phyloP scores from a whole-genome alignment of 495 filamentous ascomycete species.

The Collariella sp. region DNA sequence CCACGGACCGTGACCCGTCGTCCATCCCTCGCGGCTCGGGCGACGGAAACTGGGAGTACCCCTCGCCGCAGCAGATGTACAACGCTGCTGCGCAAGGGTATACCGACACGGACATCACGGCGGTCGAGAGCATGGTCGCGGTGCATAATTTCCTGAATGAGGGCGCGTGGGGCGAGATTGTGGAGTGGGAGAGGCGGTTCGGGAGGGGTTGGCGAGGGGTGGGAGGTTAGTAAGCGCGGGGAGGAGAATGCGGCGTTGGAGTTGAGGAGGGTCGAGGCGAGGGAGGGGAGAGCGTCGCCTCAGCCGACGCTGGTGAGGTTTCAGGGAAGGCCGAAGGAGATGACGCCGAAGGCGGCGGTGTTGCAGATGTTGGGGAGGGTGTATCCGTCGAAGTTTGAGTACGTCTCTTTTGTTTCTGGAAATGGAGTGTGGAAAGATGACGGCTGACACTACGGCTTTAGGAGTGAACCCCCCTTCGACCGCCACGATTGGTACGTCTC shows the following conservation, averaged over 20 bases:
- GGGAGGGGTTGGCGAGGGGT: slow-evolving; percentile 58
- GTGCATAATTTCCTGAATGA: slow-evolving; percentile 98
- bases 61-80: slow-evolving; percentile 98
- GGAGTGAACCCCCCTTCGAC: slow-evolving; percentile 84
- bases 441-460: slow-evolving; percentile 21
- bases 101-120: slow-evolving; percentile 83
- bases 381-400: slow-evolving; percentile 73
- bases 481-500: slow-evolving; percentile 94
- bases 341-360: slow-evolving; percentile 82
- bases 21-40: slow-evolving; percentile 78
- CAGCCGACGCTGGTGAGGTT: slow-evolving; percentile 73
- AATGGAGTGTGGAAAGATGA: neutral
- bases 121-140: slow-evolving; percentile 93
- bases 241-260: slow-evolving; percentile 45
- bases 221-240: slow-evolving; percentile 64
- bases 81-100: slow-evolving; percentile 89
- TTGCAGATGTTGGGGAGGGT: slow-evolving; percentile 66
- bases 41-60: slow-evolving; percentile 88
- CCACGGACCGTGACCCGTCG: slow-evolving; percentile 67
- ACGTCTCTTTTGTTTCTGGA: no score
- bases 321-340: slow-evolving; percentile 76
- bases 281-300: slow-evolving; percentile 28
- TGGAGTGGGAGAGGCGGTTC: slow-evolving; percentile 85
- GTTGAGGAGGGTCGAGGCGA: slow-evolving; percentile 27
- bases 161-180: slow-evolving; percentile 90